Evolutionary conservation across 805 yeast genomes (phyloP).

Genomic region (Wickerhamomyces rabaulensis): DNA sequence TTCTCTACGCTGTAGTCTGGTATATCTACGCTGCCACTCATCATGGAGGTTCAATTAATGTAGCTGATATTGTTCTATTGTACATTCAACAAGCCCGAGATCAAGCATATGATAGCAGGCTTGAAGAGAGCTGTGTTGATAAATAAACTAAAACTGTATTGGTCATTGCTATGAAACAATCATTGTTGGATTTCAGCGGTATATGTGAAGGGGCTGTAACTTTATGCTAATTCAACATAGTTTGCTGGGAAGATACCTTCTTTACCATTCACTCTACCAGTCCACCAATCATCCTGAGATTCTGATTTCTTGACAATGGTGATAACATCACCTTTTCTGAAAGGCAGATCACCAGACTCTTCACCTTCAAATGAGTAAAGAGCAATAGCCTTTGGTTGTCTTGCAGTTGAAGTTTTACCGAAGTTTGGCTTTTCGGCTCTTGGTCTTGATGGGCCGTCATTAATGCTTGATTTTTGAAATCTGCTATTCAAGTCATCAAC

Average conservation of each 20-base stretch:
- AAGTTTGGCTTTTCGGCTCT: slow-evolving; percentile 37
- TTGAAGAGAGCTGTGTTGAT: no score
- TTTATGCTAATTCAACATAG: slow-evolving; percentile 68
- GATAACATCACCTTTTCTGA: slow-evolving; percentile 91
- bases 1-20: no score
- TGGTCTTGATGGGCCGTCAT: slow-evolving; percentile 35
- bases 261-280: slow-evolving; percentile 77
- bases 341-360: slow-evolving; percentile 88
- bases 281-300: slow-evolving; percentile 98
- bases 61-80: no score
- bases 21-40: no score
- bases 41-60: no score
- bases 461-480: slow-evolving; percentile 35
- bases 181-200: no score
- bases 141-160: no score
- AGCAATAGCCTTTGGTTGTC: slow-evolving; percentile 81
- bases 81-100: neutral
- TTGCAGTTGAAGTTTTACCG: slow-evolving; percentile 21
- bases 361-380: slow-evolving; percentile 86
- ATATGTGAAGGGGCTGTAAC: no score
- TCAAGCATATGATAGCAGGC: neutral
- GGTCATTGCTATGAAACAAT: no score
- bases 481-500: slow-evolving; percentile 35
- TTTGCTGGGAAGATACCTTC: slow-evolving; percentile 98
- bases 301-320: slow-evolving; percentile 81